Conservation (phyloP, 352 stramenopile species). For the Lagenidium sp. region DNA sequence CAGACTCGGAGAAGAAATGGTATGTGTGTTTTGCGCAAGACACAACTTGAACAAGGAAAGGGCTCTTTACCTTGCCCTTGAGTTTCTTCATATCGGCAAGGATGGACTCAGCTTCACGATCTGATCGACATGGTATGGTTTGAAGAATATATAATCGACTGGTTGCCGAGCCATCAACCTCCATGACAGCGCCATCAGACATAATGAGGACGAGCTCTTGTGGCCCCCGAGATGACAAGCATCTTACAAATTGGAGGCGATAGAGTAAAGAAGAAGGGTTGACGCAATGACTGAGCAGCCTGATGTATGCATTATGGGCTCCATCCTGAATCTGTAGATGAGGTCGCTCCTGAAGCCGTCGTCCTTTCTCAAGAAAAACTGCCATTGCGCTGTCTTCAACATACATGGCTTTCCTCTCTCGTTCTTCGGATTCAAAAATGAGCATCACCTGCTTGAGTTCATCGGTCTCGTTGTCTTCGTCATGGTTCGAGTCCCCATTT, state of each 20-base stretch:
- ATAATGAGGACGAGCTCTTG: conserved; percentile 33
- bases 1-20: conserved; percentile 52
- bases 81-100: conserved; percentile 24
- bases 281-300: conserved; percentile 40
- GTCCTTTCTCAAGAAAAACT: conserved; percentile 37
- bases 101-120: conserved; percentile 24
- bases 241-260: conserved; percentile 37
- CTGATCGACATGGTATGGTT: conserved; percentile 31
- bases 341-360: conserved; percentile 27
- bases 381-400: conserved; percentile 32
- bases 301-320: conserved; percentile 35
- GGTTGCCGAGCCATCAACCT: not conserved
- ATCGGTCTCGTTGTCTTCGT: conserved; percentile 1
- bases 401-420: conserved; percentile 31
- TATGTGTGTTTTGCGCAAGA: conserved; percentile 37
- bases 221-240: conserved; percentile 22
- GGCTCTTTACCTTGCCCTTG: conserved; percentile 24
- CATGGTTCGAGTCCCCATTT: not conserved
- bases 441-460: conserved; percentile 13
- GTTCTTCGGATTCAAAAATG: conserved; percentile 36
- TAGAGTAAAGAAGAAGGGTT: conserved; percentile 34
- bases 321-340: conserved; percentile 36
- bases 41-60: conserved; percentile 23
- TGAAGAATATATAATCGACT: conserved; percentile 25
- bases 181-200: conserved; percentile 10